Base-by-base conservation (phyloP, 1,284 basidiomycete species). In the Papiliotrema terrestris region DNA sequence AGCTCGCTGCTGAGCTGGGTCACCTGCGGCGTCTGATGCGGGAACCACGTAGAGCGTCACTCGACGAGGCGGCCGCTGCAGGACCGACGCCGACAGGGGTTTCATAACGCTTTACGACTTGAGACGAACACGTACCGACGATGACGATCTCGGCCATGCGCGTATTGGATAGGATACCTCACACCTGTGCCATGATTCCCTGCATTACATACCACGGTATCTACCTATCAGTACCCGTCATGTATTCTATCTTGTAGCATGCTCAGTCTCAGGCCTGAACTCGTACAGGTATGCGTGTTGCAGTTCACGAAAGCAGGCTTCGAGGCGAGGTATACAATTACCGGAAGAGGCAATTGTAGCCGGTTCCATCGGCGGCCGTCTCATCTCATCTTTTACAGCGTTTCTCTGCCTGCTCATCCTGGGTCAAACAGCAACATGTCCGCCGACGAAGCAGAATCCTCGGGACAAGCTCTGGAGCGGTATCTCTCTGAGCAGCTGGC, bases 401-500 rank as follows among this genome's bases (percentile, higher is more conserved):
- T 32, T 32, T 32, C 5, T 32, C 29, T 32, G 11, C 29, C 29
- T 32, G 29, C 29, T 11, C 5, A 11, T 32, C 29, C 11, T 11
- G 29, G 6, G 29, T 32, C 29, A 11, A 32, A 32, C 29, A 32
- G 29, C 48, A 51, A 2, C 1, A 52, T 52, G 49, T 20, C 37
- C 17, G 45, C 26, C 17, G 29, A 39, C 13, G 56, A 61, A 19
- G 55, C 67, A 1, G 69, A 71, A 45, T 63, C 62, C 14, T 69
- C 67, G 2, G 61, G 58, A 15, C 62, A 68, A 39, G 71, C 71
- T 20, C 63, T 77, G 5, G 75, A 77, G 60, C 49, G 61, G 32
- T 75, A 59, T 49, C 69, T 77, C 23, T 22, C 63, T 1, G 57
- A 46, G 8, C 66, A 73, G 50, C 62, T 77, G 3, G 54, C 57